A percentile compares a stretch with the other conserved stretches of the same genome.
Evolutionary conservation across 2,329 filamentous ascomycete genomes (phyloP).

Genomic region (Penicillium verrucosum): DNA sequence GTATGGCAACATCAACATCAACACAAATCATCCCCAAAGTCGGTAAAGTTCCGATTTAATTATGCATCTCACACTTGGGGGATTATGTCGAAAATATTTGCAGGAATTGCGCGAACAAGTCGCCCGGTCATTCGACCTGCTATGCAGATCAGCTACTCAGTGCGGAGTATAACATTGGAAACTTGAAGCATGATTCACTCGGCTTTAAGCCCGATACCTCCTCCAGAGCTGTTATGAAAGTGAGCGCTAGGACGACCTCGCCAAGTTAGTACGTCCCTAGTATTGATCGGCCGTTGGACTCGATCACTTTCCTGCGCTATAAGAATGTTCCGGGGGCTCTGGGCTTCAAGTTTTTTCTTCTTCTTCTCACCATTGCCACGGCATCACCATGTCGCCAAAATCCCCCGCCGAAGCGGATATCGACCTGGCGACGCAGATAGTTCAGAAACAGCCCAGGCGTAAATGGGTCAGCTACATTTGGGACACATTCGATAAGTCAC

Average conservation of each 20-base stretch:
- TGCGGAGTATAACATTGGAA: neutral
- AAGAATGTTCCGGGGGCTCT: neutral
- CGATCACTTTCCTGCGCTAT: neutral
- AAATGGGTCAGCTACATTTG: conserved; percentile 52
- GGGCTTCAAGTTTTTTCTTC: neutral
- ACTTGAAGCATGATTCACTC: neutral
- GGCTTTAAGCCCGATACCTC: neutral
- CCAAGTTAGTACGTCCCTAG: neutral
- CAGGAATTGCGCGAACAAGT: conserved; percentile 16
- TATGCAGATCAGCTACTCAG: neutral
- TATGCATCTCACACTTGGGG: neutral
- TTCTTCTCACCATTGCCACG: neutral
- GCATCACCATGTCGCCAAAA: conserved; percentile 18
- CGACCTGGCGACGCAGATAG: conserved; percentile 7
- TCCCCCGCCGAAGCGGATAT: conserved; percentile 14
- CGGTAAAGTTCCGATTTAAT: neutral
- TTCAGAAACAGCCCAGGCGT: conserved; percentile 30
- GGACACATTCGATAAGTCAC: conserved; percentile 53
- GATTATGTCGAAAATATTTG: conserved; percentile 3
- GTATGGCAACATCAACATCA: conserved; percentile 5
- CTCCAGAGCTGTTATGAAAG: neutral
- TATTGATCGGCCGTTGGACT: neutral
- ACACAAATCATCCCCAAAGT: neutral
- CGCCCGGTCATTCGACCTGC: conserved; percentile 3
- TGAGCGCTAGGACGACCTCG: neutral